Evolutionary conservation across 495 filamentous ascomycete genomes (phyloP), one percentile per base, ranked within the genome.

Genomic region (Viridothelium virens): DNA sequence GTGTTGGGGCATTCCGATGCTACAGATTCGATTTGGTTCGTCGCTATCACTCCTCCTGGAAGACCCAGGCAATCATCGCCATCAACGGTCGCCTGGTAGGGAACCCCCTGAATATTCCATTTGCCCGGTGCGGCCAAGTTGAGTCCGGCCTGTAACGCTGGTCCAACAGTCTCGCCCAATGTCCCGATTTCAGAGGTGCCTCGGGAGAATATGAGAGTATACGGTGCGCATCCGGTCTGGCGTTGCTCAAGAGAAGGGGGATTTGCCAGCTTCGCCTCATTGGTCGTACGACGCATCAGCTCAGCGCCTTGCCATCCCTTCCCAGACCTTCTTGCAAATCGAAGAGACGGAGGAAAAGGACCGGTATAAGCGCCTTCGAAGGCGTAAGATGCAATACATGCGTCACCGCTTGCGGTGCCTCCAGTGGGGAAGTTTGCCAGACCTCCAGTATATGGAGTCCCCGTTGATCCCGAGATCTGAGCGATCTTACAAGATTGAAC

Each of bases 351-450:
- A 53, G 48, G 48, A 18, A 53, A 53, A 53, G 48, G 48, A 53
- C 48, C 48, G 48, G 48, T 53, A 18, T 53, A 53, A 18, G 48
- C 48, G 48, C 48, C 48, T 18, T 53, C 48, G 10, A 18, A 53
- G 48, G 10, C 48, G 25, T 53, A 53, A 12, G 48, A 14, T 18
- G 48, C 48, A 53, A 53, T 53, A 18, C 48, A 53, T 53, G 9
- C 10, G 25, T 53, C 48, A 53, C 48, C 48, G 25, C 10, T 14
- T 18, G 48, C 48, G 10, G 48, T 53, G 25, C 48, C 48, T 18
- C 48, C 48, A 14, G 48, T 53, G 16, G 48, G 48, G 48, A 53
- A 53, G 16, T 53, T 53, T 11, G 48, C 48, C 14, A 53, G 48
- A 5, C 48, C 48, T 11, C 48, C 48, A 18, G 48, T 53, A 18